A percentile compares a stretch with the other conserved stretches of the same genome.
Conservation (phyloP, 148 eudicot species). For the Simmondsia chinensis region DNA sequence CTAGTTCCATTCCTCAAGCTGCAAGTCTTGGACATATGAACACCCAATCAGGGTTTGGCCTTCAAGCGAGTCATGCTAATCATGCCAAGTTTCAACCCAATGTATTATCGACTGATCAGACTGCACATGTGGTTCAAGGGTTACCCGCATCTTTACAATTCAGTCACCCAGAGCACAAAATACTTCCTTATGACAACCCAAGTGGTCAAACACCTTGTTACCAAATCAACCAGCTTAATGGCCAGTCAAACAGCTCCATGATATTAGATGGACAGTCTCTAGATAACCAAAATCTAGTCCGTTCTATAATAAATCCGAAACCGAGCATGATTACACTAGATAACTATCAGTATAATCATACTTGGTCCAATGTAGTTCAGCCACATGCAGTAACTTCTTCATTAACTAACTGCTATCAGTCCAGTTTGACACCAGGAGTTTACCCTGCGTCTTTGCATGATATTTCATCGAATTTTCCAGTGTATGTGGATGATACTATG, state of each 20-base stretch:
- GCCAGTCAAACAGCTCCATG: no score
- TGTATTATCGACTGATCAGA: slow-evolving; percentile 25
- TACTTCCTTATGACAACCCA: slow-evolving; percentile 4
- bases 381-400: slow-evolving; percentile 24
- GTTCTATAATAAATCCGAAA: no score
- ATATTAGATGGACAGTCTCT: no score
- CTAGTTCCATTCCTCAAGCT: slow-evolving; percentile 30
- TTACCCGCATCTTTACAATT: slow-evolving; percentile 39
- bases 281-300: no score
- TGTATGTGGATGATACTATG: slow-evolving; percentile 8
- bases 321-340: no score
- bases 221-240: slow-evolving; percentile 15
- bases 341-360: no score
- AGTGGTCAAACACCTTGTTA: slow-evolving; percentile 5
- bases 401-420: slow-evolving; percentile 17
- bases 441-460: slow-evolving; percentile 7
- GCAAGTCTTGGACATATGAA: slow-evolving; percentile 42
- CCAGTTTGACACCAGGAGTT: slow-evolving; percentile 10
- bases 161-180: slow-evolving; percentile 28
- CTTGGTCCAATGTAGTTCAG: slow-evolving; percentile 31
- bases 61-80: slow-evolving; percentile 21
- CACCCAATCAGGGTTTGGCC: slow-evolving; percentile 31
- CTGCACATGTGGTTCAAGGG: slow-evolving; percentile 40
- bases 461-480: slow-evolving; percentile 8
- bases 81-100: slow-evolving; percentile 21